These are phyloP conservation scores for Juncus effusus DNA, from an alignment of 176 grass and related monocot genomes.

Conservation along the genomic window DNA sequence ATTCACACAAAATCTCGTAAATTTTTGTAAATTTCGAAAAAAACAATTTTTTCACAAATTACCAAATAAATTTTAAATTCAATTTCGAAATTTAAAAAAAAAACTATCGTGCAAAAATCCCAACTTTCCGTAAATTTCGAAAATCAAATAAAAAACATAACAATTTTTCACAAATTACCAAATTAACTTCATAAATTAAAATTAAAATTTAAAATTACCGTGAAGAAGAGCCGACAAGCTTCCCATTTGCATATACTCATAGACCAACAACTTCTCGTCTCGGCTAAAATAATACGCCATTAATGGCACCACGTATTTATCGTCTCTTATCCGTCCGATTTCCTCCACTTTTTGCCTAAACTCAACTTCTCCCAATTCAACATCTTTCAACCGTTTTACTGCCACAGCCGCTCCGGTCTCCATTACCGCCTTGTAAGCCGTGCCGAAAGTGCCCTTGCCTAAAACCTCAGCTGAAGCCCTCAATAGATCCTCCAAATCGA, in stretches of 20 bases:
- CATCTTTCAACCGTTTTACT: slow-evolving; percentile 96
- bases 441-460: slow-evolving; percentile 95
- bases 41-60: too few relatives aligned
- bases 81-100: too few relatives aligned
- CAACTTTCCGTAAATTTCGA: too few relatives aligned
- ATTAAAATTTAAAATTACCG: slow-evolving; percentile 36
- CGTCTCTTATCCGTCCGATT: slow-evolving; percentile 62
- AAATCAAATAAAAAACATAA: too few relatives aligned
- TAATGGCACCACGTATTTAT: slow-evolving; percentile 87
- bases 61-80: too few relatives aligned
- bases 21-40: too few relatives aligned
- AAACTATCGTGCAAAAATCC: too few relatives aligned
- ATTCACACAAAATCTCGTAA: too few relatives aligned
- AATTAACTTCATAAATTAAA: too few relatives aligned
- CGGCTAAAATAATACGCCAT: slow-evolving; percentile 91
- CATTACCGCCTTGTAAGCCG: slow-evolving; percentile 97
- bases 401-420: slow-evolving; percentile 74
- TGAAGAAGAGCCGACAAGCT: slow-evolving; percentile 96
- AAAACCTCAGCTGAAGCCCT: slow-evolving; percentile 83
- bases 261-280: slow-evolving; percentile 97
- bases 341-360: slow-evolving; percentile 81
- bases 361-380: slow-evolving; percentile 74
- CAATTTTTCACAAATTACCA: too few relatives aligned
- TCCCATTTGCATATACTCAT: slow-evolving; percentile 93
- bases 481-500: slow-evolving; percentile 83